Base-by-base conservation (phyloP, 1,139 yeast genomes). In the Yarrowia galli region DNA sequence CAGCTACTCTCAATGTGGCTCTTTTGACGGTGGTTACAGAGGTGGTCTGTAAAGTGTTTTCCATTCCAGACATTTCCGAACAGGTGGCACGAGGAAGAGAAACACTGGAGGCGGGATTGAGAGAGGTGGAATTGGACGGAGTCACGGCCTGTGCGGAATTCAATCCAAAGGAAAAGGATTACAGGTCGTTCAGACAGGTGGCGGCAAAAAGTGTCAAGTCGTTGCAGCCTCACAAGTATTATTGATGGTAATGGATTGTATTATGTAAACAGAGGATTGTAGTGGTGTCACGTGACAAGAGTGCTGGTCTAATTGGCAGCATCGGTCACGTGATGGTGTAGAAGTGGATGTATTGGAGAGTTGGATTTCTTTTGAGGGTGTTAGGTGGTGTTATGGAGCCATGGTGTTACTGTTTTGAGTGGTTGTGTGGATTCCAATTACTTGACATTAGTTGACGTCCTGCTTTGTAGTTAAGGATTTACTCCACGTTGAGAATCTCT, bases 141-240 rank as follows among this genome's bases (percentile, higher is more conserved):
- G 20, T 58, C 12, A 42, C 40, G 16, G 20, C 22, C 2, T 58
- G 64, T 22, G 28, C 51, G 3, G 46, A 28, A 40, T 58, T 58
- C 32, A 53, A 32, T 32, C 28, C 25, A n/a, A 20, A 28, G 40
- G 20, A 43, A 20, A 28, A 20, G 40, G 51, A 58, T 40, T 58
- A 28, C 43, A 7, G 16, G 18, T 10, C 9, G 5, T 42, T 58
- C 12, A 15, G 64, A 5, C 49, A 20, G 8, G 16, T 22, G 23
- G 64, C 42, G 20, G 40, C 51, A 2, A 43, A 3, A 10, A 42
- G 51, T 20, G 46, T 58, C 32, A 25, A 58, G 22, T n/a, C 40
- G n/a, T 42, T 58, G 22, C 64, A 58, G 42, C 64, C 64, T 5
- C 64, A 58, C 51, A 58, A 58, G 42, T 58, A 58, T 58, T 58